Evolutionary conservation across 768 basidiomycete genomes (phyloP).

Genomic region (Mycena rosella): DNA sequence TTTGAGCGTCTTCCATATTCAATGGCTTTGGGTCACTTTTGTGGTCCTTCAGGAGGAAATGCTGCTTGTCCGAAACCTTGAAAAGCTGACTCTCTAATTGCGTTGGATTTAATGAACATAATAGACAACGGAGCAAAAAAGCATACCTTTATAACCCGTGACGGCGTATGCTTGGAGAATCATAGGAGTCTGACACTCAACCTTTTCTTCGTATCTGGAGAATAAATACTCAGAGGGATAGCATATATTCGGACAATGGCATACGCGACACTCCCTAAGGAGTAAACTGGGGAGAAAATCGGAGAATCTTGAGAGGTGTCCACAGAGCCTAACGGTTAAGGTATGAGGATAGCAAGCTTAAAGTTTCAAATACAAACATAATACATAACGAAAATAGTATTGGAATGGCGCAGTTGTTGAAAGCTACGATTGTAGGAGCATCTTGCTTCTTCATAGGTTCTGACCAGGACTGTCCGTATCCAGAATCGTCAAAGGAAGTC

Average conservation of each 20-base stretch:
- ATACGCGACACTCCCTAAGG: background rate
- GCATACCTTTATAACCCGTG: conserved; percentile 4
- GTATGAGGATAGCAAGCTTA: background rate
- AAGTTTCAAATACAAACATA: background rate
- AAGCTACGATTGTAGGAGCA: background rate
- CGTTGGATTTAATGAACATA: background rate
- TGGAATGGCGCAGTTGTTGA: conserved; percentile 1
- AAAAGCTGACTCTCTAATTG: conserved; percentile 6
- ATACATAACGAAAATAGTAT: background rate
- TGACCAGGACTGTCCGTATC: background rate
- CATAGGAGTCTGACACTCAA: background rate
- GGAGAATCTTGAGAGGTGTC: background rate
- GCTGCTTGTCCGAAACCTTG: background rate
- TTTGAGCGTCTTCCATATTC: conserved; percentile 6
- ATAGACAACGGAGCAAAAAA: background rate
- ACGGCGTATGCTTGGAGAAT: conserved; percentile 5
- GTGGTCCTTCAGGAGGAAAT: conserved; percentile 5
- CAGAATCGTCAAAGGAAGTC: background rate
- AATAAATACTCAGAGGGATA: background rate
- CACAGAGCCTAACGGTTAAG: conserved; percentile 5
- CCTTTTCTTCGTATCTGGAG: background rate
- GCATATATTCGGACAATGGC: background rate
- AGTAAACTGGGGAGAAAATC: conserved; percentile 4
- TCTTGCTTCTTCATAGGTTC: background rate
- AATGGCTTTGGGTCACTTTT: conserved; percentile 6